Evolutionary conservation across 495 filamentous ascomycete genomes (phyloP), one percentile per base, ranked within the genome.

Genomic region (Parachaetomium inaequale): DNA sequence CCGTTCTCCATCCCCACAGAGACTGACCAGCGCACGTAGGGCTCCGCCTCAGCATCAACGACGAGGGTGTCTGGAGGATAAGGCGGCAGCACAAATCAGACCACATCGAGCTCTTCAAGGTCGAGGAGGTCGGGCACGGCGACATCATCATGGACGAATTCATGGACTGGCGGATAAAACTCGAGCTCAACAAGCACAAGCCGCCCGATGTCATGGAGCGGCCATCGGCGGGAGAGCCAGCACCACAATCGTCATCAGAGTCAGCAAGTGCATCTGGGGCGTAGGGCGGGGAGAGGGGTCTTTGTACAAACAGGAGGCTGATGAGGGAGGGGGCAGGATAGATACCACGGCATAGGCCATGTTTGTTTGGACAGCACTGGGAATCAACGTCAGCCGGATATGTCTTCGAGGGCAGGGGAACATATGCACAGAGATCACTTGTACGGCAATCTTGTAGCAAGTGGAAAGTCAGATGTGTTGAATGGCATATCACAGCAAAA

Each of bases 41-140:
- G 82, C 74, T 94, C 25, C 87, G 87, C 68, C 67, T 78, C 12
- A 86, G 77, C 8, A 83, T 94, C 50, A 83, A 74, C 3, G 82
- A 81, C 47, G 89, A 89, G 31, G 91, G 91, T 1, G 87, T 93
- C 15, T 97, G 91, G 90, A 82, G 86, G 63, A 91, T 98, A 65
- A 76, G 82, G n/a, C 81, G 88, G 61, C 72, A 63, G 51, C 81
- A 85, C 32, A 78, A 78, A 38, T 80, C 79, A 11, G 72, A 75
- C 0, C 62, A 74, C 8, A 88, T 96, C 60, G 88, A 93, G 72
- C 81, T 95, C 0, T 88, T 82, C 68, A 84, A 84, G 66, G 70
- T 88, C 1, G 87, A 90, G 68, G 88, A 89, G 52, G 83, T 80
- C 7, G 90, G 90, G 0, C 84, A 89, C 59, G 91, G 90, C 8